phyloP scores from a whole-genome alignment of 371 early-diverging fungal genomes.

The Mucor piriformis region DNA sequence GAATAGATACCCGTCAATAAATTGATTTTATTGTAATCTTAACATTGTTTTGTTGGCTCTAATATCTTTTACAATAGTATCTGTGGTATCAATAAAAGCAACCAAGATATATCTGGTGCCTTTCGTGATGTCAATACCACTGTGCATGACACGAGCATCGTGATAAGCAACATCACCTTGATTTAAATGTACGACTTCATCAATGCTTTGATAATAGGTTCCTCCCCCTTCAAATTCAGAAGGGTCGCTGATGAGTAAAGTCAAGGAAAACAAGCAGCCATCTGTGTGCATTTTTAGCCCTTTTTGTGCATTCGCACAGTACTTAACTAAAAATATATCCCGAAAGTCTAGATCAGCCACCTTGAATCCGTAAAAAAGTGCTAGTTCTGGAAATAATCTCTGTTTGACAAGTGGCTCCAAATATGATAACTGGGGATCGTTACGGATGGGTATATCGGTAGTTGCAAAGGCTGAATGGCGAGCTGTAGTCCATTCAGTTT shows the following conservation, averaged over 20 bases:
- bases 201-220: slow-evolving; percentile 47
- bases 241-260: slow-evolving; percentile 52
- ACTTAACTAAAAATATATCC: slow-evolving; percentile 62
- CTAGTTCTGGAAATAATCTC: slow-evolving; percentile 30
- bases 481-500: slow-evolving; percentile 43
- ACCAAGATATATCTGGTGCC: slow-evolving; percentile 57
- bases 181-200: slow-evolving; percentile 25
- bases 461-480: slow-evolving; percentile 65
- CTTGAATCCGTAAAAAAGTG: slow-evolving; percentile 39
- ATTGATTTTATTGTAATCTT: neutral
- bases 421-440: slow-evolving; percentile 3
- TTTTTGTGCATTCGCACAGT: slow-evolving; percentile 47
- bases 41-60: slow-evolving; percentile 7
- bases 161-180: slow-evolving; percentile 61
- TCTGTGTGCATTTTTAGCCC: slow-evolving; percentile 57
- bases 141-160: slow-evolving; percentile 53
- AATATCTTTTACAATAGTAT: slow-evolving; percentile 41
- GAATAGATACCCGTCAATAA: neutral
- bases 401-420: slow-evolving; percentile 25
- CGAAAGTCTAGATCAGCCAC: slow-evolving; percentile 49
- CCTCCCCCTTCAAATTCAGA: slow-evolving; percentile 68
- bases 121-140: slow-evolving; percentile 48
- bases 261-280: slow-evolving; percentile 63
- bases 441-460: slow-evolving; percentile 51
- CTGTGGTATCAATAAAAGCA: slow-evolving; percentile 61